Conservation (phyloP, 768 basidiomycete species). For the Auricularia sp. region DNA sequence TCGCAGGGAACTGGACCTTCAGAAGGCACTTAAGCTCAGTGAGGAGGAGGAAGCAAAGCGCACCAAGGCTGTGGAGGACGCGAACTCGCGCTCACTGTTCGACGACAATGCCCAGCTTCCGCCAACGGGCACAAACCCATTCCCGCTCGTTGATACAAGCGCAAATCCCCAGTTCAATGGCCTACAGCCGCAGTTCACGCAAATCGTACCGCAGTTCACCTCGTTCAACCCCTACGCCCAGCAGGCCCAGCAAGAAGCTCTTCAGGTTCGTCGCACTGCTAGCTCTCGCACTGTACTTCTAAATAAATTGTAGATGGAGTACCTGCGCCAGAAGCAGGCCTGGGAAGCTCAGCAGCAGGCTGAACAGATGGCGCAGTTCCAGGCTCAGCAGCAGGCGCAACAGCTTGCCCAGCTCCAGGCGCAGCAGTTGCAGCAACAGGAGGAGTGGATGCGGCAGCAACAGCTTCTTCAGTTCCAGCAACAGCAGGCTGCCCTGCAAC, state of each 20-base stretch:
- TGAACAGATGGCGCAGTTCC: constrained; percentile 35
- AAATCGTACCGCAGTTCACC: constrained; percentile 69
- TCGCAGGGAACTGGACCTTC: constrained; percentile 60
- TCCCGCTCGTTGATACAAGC: constrained; percentile 50
- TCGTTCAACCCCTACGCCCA: constrained; percentile 93
- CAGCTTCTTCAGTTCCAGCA: constrained; percentile 35
- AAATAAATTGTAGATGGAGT: constrained; percentile 27
- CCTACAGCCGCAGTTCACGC: constrained; percentile 69
- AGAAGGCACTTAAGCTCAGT: constrained; percentile 73
- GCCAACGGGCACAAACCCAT: constrained; percentile 38
- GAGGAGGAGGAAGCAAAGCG: constrained; percentile 84
- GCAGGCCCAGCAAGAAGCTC: constrained; percentile 83
- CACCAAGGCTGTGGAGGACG: constrained; percentile 57
- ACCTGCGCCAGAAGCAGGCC: constrained; percentile 49
- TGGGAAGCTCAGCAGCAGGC: constrained; percentile 59
- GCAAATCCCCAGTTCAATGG: constrained; percentile 37
- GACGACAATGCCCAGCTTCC: constrained; percentile 69
- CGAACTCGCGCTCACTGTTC: constrained; percentile 68
- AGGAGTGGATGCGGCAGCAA: constrained; percentile 66
- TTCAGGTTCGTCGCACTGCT: constrained; percentile 36
- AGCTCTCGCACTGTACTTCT: neutral
- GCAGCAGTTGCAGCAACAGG: constrained; percentile 46
- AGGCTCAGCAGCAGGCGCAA: constrained; percentile 32
- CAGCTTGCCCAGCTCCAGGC: constrained; percentile 37
- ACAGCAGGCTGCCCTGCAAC: constrained; percentile 29